Evolutionary conservation across 768 basidiomycete genomes (phyloP).

Genomic region (Russula sp.): DNA sequence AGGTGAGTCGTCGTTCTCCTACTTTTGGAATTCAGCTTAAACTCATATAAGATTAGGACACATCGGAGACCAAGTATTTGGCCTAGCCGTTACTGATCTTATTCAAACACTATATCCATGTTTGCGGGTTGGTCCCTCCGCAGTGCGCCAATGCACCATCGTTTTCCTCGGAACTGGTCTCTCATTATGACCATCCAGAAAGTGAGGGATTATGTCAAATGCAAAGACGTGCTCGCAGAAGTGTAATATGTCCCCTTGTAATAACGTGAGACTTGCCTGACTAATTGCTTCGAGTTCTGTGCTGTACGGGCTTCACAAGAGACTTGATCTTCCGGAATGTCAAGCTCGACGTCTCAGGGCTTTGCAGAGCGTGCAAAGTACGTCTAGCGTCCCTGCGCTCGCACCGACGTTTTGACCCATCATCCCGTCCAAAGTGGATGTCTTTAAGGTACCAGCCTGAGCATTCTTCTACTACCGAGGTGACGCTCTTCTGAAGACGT

Average conservation of each 20-base stretch:
- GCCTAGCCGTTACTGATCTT: constrained; percentile 7
- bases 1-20: background rate
- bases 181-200: background rate
- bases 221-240: background rate
- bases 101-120: constrained; percentile 3
- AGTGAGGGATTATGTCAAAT: constrained; percentile 7
- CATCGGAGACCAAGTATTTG: constrained; percentile 13
- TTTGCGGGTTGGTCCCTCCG: constrained; percentile 5
- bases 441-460: constrained; percentile 19
- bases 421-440: background rate
- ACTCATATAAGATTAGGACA: constrained; percentile 1
- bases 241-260: background rate
- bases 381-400: background rate
- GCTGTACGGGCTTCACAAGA: constrained; percentile 2
- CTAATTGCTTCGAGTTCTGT: background rate
- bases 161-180: background rate
- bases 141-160: background rate
- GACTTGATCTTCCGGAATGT: background rate
- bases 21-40: background rate
- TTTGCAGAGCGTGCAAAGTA: constrained; percentile 6
- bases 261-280: background rate
- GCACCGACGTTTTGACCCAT: background rate
- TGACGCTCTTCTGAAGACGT: background rate
- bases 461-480: background rate
- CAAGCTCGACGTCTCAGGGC: background rate